Evolutionary conservation across 208 protist species (phyloP).

Genomic region (Trypanosoma boissoni): DNA sequence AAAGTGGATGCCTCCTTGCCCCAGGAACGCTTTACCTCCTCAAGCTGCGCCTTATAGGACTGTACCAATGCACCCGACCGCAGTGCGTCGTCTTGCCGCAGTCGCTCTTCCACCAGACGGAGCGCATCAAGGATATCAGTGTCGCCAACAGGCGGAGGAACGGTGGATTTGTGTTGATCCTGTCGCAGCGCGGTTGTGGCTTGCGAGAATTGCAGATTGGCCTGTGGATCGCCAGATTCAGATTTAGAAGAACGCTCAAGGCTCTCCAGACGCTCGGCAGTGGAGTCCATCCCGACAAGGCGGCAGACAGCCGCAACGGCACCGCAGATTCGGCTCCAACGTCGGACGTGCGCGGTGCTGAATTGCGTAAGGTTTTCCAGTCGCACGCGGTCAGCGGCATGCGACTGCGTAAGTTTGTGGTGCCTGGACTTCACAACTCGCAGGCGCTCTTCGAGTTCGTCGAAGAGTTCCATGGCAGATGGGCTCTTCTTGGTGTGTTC

Average conservation of each 20-base stretch:
- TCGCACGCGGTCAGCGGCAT: conserved; percentile 36
- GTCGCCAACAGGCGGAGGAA: conserved; percentile 35
- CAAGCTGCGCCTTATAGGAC: conserved; percentile 35
- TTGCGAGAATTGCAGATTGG: conserved; percentile 3
- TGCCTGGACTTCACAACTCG: conserved; percentile 47
- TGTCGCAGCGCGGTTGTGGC: conserved; percentile 18
- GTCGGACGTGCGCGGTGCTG: conserved; percentile 18
- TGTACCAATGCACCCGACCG: conserved; percentile 26
- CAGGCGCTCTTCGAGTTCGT: conserved; percentile 52
- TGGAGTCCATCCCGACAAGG: conserved; percentile 24
- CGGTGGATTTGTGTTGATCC: conserved; percentile 10
- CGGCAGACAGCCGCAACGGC: conserved; percentile 19
- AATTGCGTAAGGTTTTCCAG: conserved; percentile 44
- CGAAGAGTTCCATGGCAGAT: conserved; percentile 29
- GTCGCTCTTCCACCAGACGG: conserved; percentile 34
- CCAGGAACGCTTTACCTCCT: conserved; percentile 31
- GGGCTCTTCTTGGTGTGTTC: background rate
- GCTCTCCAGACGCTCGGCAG: conserved; percentile 16
- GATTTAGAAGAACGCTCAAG: too few species aligned
- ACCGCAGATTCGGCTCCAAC: conserved; percentile 30
- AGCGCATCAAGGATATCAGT: conserved; percentile 51
- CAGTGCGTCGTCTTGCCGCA: conserved; percentile 30
- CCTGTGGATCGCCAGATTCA: too few species aligned
- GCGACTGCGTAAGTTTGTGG: conserved; percentile 32
- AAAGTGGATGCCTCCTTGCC: conserved; percentile 53